Conservation (phyloP, 2,329 filamentous ascomycete species). For the Fusarium subtropicale region DNA sequence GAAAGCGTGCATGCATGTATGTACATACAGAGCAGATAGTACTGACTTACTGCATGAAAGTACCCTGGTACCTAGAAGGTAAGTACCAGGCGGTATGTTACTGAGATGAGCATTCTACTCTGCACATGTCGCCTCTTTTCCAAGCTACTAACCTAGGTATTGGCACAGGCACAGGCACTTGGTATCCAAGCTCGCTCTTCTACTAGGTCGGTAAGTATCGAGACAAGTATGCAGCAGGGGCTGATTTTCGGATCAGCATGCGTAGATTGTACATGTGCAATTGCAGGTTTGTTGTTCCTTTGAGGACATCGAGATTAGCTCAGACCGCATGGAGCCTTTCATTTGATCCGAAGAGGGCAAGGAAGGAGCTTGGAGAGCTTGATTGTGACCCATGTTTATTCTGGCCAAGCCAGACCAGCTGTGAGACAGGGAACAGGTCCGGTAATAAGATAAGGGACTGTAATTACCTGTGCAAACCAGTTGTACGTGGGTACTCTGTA, state of each 20-base stretch:
- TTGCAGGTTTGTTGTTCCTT: slow-evolving; percentile 1
- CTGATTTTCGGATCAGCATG: slow-evolving; percentile 1
- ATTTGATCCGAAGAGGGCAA: slow-evolving; percentile 22
- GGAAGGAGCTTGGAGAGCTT: slow-evolving; percentile 29
- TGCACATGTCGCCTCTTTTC: neutral
- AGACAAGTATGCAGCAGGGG: neutral
- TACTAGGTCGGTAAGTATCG: neutral
- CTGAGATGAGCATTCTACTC: slow-evolving; percentile 20
- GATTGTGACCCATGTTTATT: slow-evolving; percentile 17
- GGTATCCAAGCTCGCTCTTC: neutral
- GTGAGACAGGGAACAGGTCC: slow-evolving; percentile 10
- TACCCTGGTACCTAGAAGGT: neutral
- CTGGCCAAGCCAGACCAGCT: slow-evolving; percentile 1
- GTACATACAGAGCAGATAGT: neutral
- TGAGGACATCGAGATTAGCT: slow-evolving; percentile 25
- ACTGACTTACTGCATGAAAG: neutral
- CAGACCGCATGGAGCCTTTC: neutral
- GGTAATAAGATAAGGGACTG: slow-evolving; percentile 30
- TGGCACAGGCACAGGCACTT: no score
- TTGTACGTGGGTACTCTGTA: neutral
- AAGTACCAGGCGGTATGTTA: slow-evolving; percentile 2
- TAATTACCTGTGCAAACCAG: neutral
- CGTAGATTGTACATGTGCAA: slow-evolving; percentile 4
- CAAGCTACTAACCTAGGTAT: neutral
- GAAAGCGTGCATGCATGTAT: neutral